Evolutionary conservation across 768 basidiomycete genomes (phyloP), one percentile per base, ranked within the genome.

Genomic region (Panus rudis): DNA sequence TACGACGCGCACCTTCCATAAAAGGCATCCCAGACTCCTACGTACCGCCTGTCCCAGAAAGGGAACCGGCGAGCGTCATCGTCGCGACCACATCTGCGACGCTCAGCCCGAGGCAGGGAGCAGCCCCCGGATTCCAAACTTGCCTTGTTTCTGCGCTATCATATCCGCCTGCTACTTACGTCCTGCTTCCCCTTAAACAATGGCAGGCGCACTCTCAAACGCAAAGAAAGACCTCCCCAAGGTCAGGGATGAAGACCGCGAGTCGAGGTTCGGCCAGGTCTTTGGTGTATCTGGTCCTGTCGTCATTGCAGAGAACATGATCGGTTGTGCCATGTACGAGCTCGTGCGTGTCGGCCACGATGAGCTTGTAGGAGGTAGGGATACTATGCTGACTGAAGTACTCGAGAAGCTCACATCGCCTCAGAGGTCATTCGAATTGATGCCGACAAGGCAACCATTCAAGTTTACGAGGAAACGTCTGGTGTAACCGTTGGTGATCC

Each of bases 401-500:
- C 12, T 26, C 6, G 22, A 22, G 12, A 8, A 11, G 20, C n/a
- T 42, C 24, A 30, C 26, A n/a, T n/a, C n/a, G n/a, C 21, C 39
- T 17, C 57, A 93, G 96, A 99, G 90, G 96, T 99, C 56, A 99
- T 99, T 57, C 81, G 96, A 56, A 97, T 99, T 67, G 96, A 98
- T 53, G 81, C 81, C 49, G 96, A 99, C 69, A 94, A 96, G 69
- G 89, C 89, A 32, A 98, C 96, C 11, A 97, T 99, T 48, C 96
- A 99, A 64, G 96, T 99, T 8, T 98, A 99, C 59, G 96, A 99
- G 65, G 96, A 99, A 71, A 98, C 94, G 5, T 96, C 94, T 32
- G 96, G 96, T 42, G 96, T 99, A 31, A 97, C 94, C 5, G 93
- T 98, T 41, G 96, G 96, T 22, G 96, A 99, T 69, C 96, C 96